A percentile compares a stretch with the other conserved stretches of the same genome.
These are phyloP conservation scores for Astragalus glycyphyllos DNA, from an alignment of 306 rosid genomes.

Conservation along the genomic window DNA sequence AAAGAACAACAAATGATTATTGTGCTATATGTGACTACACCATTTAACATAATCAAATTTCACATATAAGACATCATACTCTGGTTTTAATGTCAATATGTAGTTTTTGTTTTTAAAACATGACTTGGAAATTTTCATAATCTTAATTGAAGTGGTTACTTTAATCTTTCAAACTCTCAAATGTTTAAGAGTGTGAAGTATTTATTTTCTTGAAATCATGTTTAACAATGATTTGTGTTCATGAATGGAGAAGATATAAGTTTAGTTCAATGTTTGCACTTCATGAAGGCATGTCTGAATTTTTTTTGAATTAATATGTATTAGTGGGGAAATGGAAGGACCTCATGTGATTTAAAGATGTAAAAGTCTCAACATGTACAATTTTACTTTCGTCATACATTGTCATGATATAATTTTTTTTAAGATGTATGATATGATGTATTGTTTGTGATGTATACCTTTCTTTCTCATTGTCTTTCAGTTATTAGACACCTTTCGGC, in stretches of 20 bases:
- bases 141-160: neutral
- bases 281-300: too few species aligned
- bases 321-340: too few species aligned
- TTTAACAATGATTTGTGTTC: too few species aligned
- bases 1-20: slow-evolving; percentile 5
- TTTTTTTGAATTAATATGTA: too few species aligned
- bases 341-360: too few species aligned
- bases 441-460: neutral
- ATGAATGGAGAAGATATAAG: too few species aligned
- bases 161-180: neutral
- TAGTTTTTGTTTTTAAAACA: neutral
- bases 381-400: too few species aligned
- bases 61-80: neutral
- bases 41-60: neutral
- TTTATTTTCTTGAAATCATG: too few species aligned
- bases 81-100: neutral
- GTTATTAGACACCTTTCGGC: slow-evolving; percentile 2
- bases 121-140: neutral
- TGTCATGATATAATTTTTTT: neutral
- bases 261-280: too few species aligned
- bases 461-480: neutral
- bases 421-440: neutral
- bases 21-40: neutral
- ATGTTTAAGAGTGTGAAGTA: neutral
- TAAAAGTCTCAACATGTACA: too few species aligned